phyloP scores from a whole-genome alignment of 2,329 filamentous ascomycete genomes.

The Pestalotiopsis sp. region DNA sequence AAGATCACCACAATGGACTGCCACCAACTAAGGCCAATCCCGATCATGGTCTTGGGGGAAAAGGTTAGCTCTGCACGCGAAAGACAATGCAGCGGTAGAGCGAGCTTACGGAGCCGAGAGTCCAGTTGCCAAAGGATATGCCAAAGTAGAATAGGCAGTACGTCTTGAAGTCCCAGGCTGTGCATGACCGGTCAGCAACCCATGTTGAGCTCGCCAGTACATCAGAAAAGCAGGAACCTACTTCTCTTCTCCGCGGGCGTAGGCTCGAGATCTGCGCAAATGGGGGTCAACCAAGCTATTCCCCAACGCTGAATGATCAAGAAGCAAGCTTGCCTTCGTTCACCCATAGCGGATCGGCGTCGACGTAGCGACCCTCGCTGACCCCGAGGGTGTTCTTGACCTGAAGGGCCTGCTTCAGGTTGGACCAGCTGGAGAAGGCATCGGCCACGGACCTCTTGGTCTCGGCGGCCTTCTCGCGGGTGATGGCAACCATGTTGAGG shows the following conservation, averaged over 20 bases:
- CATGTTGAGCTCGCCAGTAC: neutral
- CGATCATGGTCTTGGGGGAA: conserved; percentile 22
- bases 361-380: neutral
- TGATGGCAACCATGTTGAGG: neutral
- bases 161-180: conserved; percentile 12
- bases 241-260: conserved; percentile 12
- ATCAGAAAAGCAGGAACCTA: neutral
- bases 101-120: conserved; percentile 9
- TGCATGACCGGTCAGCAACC: neutral
- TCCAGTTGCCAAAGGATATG: conserved; percentile 12
- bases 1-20: conserved; percentile 46
- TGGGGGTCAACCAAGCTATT: neutral
- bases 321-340: conserved; percentile 8
- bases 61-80: neutral
- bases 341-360: conserved; percentile 8
- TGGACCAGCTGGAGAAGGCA: conserved; percentile 7
- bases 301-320: neutral
- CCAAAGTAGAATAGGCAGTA: conserved; percentile 14
- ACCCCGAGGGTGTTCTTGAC: conserved; percentile 7
- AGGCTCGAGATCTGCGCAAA: conserved; percentile 8
- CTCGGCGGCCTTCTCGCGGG: neutral
- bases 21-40: conserved; percentile 48
- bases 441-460: neutral
- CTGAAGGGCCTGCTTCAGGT: conserved; percentile 12
- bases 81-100: neutral